phyloP scores from a whole-genome alignment of 2,329 filamentous ascomycete genomes.

The Trichoderma lentiforme region DNA sequence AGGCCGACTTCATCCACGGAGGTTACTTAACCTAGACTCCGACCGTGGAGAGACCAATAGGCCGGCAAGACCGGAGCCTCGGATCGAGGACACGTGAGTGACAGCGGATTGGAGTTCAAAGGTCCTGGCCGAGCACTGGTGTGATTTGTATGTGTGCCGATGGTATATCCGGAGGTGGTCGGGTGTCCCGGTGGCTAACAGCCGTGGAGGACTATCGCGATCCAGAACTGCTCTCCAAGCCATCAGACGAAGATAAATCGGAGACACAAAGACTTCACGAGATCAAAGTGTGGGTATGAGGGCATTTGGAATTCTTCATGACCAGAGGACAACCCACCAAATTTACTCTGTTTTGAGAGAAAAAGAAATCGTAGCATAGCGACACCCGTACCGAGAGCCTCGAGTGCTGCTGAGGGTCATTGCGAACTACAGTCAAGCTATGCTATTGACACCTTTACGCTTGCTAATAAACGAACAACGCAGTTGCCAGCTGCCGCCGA shows the following conservation, averaged over 20 bases:
- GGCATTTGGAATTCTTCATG: background rate
- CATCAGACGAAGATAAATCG: background rate
- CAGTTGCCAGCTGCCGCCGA: background rate
- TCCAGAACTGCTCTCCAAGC: background rate
- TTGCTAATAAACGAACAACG: background rate
- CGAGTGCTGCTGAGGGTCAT: background rate
- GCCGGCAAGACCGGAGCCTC: slow-evolving; percentile 7
- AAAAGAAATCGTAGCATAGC: background rate
- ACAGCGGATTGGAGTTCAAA: background rate
- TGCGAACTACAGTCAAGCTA: background rate
- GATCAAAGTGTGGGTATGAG: background rate
- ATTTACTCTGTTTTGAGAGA: background rate
- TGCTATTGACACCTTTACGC: background rate
- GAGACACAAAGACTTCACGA: background rate
- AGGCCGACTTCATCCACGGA: background rate
- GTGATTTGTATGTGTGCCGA: background rate
- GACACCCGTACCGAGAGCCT: background rate
- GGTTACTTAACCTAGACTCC: slow-evolving; percentile 10
- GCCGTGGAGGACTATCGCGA: background rate
- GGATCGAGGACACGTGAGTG: background rate
- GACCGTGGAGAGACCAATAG: background rate
- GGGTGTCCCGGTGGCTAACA: background rate
- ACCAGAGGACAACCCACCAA: background rate
- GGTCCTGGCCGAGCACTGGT: background rate
- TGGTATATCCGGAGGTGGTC: background rate